Evolutionary conservation across 345 rosid genomes (phyloP).

Genomic region (Raphanus sativus): DNA sequence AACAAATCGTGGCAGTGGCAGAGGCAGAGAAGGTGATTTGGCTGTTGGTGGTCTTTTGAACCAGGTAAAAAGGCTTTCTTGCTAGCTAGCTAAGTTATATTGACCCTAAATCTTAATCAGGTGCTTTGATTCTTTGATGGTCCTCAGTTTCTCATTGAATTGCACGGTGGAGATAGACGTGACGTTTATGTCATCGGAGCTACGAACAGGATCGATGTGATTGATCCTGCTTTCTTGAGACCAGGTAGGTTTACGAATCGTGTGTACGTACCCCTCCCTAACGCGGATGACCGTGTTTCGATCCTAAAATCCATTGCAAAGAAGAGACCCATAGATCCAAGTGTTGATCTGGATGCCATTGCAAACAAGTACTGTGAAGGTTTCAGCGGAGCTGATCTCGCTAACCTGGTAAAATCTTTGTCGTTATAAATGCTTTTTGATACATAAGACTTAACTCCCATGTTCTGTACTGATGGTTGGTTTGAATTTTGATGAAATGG

Average conservation of each 20-base stretch:
- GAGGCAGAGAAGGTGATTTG: conserved; percentile 79
- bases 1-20: conserved; percentile 46
- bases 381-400: conserved; percentile 92
- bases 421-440: background rate
- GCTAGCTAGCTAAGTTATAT: too few species aligned
- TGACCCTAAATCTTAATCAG: background rate
- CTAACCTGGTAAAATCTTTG: conserved; percentile 56
- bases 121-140: background rate
- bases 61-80: conserved; percentile 29
- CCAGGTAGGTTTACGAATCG: too few species aligned
- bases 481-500: background rate
- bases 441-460: background rate
- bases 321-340: too few species aligned
- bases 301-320: too few species aligned
- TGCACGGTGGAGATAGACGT: too few species aligned
- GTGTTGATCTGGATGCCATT: conserved; percentile 3
- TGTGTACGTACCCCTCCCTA: too few species aligned
- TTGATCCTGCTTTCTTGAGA: too few species aligned
- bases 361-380: conserved; percentile 66
- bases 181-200: too few species aligned
- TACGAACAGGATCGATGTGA: too few species aligned
- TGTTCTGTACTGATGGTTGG: conserved; percentile 2
- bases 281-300: too few species aligned
- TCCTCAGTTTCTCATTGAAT: conserved; percentile 44
- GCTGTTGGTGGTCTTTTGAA: conserved; percentile 37